Base-by-base conservation (phyloP, 257 asterid genomes). In the Forsythia viridissima region DNA sequence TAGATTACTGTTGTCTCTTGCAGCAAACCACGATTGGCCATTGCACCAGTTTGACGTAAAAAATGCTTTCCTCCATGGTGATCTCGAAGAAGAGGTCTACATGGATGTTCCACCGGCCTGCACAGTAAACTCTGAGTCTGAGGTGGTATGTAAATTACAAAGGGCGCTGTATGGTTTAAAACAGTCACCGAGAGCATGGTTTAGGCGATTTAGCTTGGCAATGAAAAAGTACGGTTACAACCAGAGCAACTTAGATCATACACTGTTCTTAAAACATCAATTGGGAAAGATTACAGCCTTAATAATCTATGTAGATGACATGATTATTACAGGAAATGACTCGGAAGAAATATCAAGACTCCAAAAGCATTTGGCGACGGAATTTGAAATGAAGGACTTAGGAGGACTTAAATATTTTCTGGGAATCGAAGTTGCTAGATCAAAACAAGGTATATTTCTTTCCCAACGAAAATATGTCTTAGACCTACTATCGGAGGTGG, bases 371-470 rank as follows among this genome's bases (percentile, higher is more conserved):
- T 37, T 38, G 16, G 41, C 71, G 12, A 57, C 9, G 13, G n/a
- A 75, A 67, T 61, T 75, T 15, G 51, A 75, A 61, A 59, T 75
- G 72, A 75, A 75, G n/a, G 52, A 75, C 20, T 24, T 75, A 12
- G 79, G 59, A 59, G 40, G 72, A 15, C 51, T 75, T 2, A 1
- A 40, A 30, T 61, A 75, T 13, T 75, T 61, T 38, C 30, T 24
- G 42, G 40, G 72, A 39, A 75, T 8, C 8, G 34, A 75, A 24
- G 76, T 75, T 10, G 2, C n/a, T 15, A 30, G 55, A 61, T 75
- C 38, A 36, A 39, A 67, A 30, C 24, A 40, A 57, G 70, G 79
- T 8, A 61, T 21, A 38, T 55, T 75, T 42, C 51, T 75, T 6
- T 12, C 55, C n/a, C 59, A 63, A 72, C 1, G 11, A 11, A 72